Percentiles rank a stretch among this genome's conserved stretches.
phyloP scores from a whole-genome alignment of 2,329 filamentous ascomycete genomes.

The Dendryphion nanum region DNA sequence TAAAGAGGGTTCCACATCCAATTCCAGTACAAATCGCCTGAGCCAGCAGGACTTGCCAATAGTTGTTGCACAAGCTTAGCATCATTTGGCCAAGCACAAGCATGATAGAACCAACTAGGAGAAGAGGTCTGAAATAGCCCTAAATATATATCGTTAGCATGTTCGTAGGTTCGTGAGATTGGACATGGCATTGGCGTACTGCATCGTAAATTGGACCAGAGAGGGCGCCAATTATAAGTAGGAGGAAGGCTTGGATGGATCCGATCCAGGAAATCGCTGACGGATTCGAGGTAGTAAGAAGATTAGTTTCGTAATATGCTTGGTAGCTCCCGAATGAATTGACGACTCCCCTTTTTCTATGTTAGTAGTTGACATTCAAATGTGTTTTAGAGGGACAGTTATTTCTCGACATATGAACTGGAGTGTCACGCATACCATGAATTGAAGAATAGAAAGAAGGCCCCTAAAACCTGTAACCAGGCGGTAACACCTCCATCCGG shows the following conservation, averaged over 20 bases:
- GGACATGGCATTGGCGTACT: too few relatives aligned
- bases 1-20: slow-evolving; percentile 45
- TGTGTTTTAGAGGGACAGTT: not conserved
- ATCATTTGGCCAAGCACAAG: slow-evolving; percentile 53
- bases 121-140: slow-evolving; percentile 47
- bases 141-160: too few relatives aligned
- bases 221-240: slow-evolving; percentile 46
- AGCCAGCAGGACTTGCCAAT: slow-evolving; percentile 52
- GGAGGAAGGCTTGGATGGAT: slow-evolving; percentile 47
- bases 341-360: slow-evolving; percentile 37
- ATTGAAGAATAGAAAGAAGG: slow-evolving; percentile 51
- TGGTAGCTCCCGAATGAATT: slow-evolving; percentile 51
- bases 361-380: slow-evolving; percentile 1
- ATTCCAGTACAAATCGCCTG: slow-evolving; percentile 51
- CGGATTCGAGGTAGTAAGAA: slow-evolving; percentile 40
- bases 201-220: slow-evolving; percentile 52
- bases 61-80: slow-evolving; percentile 47
- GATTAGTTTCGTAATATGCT: slow-evolving; percentile 46
- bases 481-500: slow-evolving; percentile 48
- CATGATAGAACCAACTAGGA: slow-evolving; percentile 44
- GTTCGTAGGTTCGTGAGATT: too few relatives aligned
- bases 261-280: slow-evolving; percentile 53
- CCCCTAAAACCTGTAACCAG: slow-evolving; percentile 49
- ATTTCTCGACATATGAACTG: not conserved
- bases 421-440: slow-evolving; percentile 38